Conservation (phyloP, 2,329 filamentous ascomycete genomes). For the Epichloe aotearoae region DNA sequence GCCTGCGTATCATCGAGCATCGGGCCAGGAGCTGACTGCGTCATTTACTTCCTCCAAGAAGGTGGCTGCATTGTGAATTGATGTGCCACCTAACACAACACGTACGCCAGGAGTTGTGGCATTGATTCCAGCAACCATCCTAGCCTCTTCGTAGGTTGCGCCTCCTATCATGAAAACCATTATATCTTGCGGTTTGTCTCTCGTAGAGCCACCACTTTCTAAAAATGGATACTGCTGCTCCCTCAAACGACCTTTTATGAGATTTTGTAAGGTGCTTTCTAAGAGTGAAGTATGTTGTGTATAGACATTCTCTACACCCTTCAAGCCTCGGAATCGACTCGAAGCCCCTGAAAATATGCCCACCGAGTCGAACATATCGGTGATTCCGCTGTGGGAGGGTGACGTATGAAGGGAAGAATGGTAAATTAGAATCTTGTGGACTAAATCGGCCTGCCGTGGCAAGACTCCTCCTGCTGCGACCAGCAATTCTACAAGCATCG, state of each 20-base stretch:
- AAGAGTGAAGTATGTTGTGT: constrained; percentile 89
- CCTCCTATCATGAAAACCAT: constrained; percentile 91
- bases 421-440: constrained; percentile 72
- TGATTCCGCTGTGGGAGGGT: constrained; percentile 63
- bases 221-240: constrained; percentile 89
- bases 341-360: constrained; percentile 85
- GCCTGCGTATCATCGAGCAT: constrained; percentile 23
- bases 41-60: constrained; percentile 91
- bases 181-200: constrained; percentile 94
- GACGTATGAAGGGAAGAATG: constrained; percentile 75
- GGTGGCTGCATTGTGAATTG: constrained; percentile 72
- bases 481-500: constrained; percentile 77
- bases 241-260: constrained; percentile 81
- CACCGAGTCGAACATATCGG: constrained; percentile 81
- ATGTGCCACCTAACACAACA: constrained; percentile 79
- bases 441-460: constrained; percentile 60
- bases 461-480: constrained; percentile 72
- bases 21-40: constrained; percentile 76
- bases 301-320: constrained; percentile 97
- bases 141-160: constrained; percentile 91
- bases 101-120: constrained; percentile 78
- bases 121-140: constrained; percentile 90
- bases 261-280: constrained; percentile 75
- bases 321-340: constrained; percentile 82
- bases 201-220: constrained; percentile 72